Evolutionary conservation across 352 stramenopile species (phyloP), one percentile per base, ranked within the genome.

Genomic region (Phytophthora boehmeriae): DNA sequence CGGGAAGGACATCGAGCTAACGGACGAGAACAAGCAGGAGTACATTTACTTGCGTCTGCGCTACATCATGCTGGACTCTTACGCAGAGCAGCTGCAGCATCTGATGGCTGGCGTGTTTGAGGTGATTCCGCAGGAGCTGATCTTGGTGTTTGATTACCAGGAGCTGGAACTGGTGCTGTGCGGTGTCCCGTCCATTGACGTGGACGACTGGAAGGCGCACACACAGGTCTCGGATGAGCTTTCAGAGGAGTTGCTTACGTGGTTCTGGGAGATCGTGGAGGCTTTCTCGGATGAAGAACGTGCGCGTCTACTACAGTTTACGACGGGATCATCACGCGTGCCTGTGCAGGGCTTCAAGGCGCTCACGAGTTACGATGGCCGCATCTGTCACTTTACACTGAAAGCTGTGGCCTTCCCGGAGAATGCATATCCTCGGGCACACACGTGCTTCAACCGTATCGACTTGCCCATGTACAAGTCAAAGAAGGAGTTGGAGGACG

Each of bases 11-110:
- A 93, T 95, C 38, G 75, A 89, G 0, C 60, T 96, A n/a, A 95
- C 90, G n/a, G 97, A 98, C 63, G 93, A 98, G 28, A 99, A 99
- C 85, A 96, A 99, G 66, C 88, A 96, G 22, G 93, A 99, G 75
- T 99, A 98, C 78, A 84, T 99, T 16, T 94, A 98, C 56, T 70
- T 97, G 52, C 90, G 86, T 38, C 76, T 99, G 34, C 97, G 97
- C 54, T 98, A 99, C 80, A 93, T 96, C 56, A 88, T 99, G 70
- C 80, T 99, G 49, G 96, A 97, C 61, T 89, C 92, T 41, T 96
- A 99, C 45, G 79, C 80, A 13, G 86, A 97, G 59, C 96, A 99
- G 59, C 71, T 99, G 25, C 93, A 96, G 62, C 95, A 92, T 54
- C 50, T 96, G 27, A 91, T 96, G 76, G 80, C 80, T 30, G 88